These are phyloP conservation scores for Beauveria asiatica DNA, from an alignment of 2,329 filamentous ascomycete genomes.

Conservation along the genomic window DNA sequence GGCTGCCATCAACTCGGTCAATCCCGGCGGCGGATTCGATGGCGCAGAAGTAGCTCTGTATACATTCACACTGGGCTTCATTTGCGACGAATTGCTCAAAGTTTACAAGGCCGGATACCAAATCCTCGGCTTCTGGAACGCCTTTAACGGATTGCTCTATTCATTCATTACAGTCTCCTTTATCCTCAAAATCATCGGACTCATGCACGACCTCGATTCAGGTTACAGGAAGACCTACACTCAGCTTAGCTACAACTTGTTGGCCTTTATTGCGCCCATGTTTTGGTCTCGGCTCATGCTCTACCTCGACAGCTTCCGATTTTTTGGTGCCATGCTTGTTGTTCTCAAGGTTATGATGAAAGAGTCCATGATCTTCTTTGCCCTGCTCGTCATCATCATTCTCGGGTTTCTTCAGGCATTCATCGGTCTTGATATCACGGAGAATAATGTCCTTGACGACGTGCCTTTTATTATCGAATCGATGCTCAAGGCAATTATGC, in stretches of 20 bases:
- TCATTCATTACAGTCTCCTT: constrained; percentile 70
- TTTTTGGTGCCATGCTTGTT: constrained; percentile 97
- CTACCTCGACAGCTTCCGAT: constrained; percentile 87
- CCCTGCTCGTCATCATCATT: constrained; percentile 74
- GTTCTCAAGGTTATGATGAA: constrained; percentile 95
- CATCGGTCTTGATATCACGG: constrained; percentile 77
- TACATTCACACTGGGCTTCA: constrained; percentile 81
- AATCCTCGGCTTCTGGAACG: constrained; percentile 95
- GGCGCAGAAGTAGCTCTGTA: constrained; percentile 78
- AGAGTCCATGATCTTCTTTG: constrained; percentile 92
- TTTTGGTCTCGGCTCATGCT: constrained; percentile 92
- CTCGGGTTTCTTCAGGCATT: constrained; percentile 89
- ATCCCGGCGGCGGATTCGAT: constrained; percentile 75
- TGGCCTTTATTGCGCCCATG: constrained; percentile 89
- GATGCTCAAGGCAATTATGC: constrained; percentile 87
- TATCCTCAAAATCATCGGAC: constrained; percentile 67
- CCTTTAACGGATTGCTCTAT: constrained; percentile 84
- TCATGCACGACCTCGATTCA: constrained; percentile 48
- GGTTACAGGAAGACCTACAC: constrained; percentile 55
- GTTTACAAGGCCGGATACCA: constrained; percentile 89
- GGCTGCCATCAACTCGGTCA: constrained; percentile 87
- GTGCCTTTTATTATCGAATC: constrained; percentile 66
- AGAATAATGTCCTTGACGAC: constrained; percentile 61
- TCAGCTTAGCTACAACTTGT: constrained; percentile 81
- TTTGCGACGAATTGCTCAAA: constrained; percentile 80